These are phyloP conservation scores for Gillenia trifoliata DNA, from an alignment of 306 rosid genomes.

Conservation along the genomic window DNA sequence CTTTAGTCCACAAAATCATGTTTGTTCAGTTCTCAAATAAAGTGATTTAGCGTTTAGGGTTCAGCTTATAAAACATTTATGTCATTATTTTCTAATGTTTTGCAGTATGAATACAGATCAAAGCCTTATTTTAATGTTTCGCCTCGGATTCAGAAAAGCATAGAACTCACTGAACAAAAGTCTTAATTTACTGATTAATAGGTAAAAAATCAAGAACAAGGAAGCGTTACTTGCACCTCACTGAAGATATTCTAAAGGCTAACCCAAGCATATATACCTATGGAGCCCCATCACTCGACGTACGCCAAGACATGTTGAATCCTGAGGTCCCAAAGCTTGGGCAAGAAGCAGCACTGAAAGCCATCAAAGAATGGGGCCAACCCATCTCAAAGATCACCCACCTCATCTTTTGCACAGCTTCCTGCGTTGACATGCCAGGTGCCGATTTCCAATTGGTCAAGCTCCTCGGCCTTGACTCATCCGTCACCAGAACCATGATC, in stretches of 20 bases:
- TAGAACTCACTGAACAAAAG: background rate
- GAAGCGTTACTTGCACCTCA: conserved; percentile 27
- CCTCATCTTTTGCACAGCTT: conserved; percentile 37
- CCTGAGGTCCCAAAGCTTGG: conserved; percentile 37
- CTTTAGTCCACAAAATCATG: too few relatives aligned
- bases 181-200: background rate
- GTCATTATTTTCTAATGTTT: too few relatives aligned
- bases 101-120: too few relatives aligned
- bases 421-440: conserved; percentile 37
- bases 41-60: too few relatives aligned
- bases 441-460: conserved; percentile 31
- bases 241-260: conserved; percentile 21
- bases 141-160: too few relatives aligned
- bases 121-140: too few relatives aligned
- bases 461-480: conserved; percentile 31
- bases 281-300: conserved; percentile 22
- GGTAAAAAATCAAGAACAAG: conserved; percentile 31
- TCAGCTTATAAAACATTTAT: too few relatives aligned
- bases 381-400: conserved; percentile 36
- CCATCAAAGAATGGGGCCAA: too few relatives aligned
- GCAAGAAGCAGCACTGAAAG: too few relatives aligned
- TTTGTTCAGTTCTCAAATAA: too few relatives aligned
- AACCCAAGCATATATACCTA: conserved; percentile 30
- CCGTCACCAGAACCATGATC: conserved; percentile 33
- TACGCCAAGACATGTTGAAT: conserved; percentile 31